phyloP scores from a whole-genome alignment of 169 alveolate genomes.

The Plasmodium sp. region DNA sequence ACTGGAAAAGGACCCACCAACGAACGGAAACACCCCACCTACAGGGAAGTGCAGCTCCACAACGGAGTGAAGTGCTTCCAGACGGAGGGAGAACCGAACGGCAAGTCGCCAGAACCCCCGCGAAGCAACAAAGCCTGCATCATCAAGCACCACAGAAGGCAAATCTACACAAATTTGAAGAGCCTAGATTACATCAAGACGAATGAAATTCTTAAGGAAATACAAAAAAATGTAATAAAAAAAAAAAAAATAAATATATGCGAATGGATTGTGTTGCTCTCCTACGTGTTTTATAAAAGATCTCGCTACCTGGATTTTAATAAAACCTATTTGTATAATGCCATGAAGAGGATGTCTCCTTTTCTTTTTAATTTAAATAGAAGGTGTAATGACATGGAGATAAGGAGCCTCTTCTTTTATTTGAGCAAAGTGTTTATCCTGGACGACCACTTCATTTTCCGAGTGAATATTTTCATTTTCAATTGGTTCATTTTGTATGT shows the following conservation, averaged over 20 bases:
- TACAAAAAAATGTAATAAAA: conserved; percentile 7
- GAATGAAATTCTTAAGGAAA: background rate
- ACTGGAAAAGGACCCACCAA: background rate
- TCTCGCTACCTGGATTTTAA: conserved; percentile 44
- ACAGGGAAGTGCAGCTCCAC: background rate
- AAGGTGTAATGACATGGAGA: conserved; percentile 48
- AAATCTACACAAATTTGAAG: conserved; percentile 1
- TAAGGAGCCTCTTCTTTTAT: conserved; percentile 4
- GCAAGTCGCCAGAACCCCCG: background rate
- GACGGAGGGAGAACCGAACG: background rate
- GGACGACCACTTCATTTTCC: conserved; percentile 38
- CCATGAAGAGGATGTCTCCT: conserved; percentile 51
- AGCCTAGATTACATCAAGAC: conserved; percentile 8
- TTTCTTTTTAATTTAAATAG: conserved; percentile 9
- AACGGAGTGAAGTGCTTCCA: background rate
- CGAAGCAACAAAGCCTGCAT: conserved; percentile 2
- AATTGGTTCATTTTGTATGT: conserved; percentile 56
- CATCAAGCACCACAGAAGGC: conserved; percentile 12
- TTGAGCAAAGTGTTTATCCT: conserved; percentile 24
- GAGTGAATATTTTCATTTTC: conserved; percentile 24
- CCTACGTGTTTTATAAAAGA: conserved; percentile 49
- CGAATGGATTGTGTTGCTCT: conserved; percentile 23
- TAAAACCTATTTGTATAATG: conserved; percentile 40
- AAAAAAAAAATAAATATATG: conserved; percentile 23
- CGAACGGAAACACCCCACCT: too few relatives aligned